A percentile compares a stretch with the other conserved stretches of the same genome.
Conservation (phyloP, 1,284 basidiomycete genomes). For the Salmacisia buchloeana region DNA sequence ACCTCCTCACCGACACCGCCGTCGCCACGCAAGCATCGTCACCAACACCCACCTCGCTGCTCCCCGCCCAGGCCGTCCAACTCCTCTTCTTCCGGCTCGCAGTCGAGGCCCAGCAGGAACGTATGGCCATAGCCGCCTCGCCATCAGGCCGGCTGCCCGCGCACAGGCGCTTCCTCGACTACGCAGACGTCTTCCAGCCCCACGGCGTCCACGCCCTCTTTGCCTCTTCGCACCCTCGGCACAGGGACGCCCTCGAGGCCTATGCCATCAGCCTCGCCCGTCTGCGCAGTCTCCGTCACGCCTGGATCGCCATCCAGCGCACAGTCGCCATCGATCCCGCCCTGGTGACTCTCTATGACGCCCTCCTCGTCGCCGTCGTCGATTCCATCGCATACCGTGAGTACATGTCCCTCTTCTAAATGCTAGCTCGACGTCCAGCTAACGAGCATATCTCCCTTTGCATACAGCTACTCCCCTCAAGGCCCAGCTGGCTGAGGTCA, state of each 20-base stretch:
- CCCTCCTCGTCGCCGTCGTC: not conserved
- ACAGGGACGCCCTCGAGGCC: not conserved
- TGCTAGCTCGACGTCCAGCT: not conserved
- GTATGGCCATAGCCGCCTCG: not conserved
- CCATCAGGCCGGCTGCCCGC: not conserved
- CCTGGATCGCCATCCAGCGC: not conserved
- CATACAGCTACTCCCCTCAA: not conserved
- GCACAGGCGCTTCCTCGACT: not conserved
- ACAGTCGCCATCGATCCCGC: not conserved
- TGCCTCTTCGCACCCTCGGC: not conserved
- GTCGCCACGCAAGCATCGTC: not conserved
- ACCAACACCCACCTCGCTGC: not conserved
- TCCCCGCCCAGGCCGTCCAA: not conserved
- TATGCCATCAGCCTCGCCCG: not conserved
- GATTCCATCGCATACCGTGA: not conserved
- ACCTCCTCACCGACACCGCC: not conserved
- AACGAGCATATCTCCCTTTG: not conserved
- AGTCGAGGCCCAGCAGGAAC: not conserved
- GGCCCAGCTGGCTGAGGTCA: not conserved
- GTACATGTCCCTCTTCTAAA: not conserved
- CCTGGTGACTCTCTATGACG: not conserved
- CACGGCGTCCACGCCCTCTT: not conserved
- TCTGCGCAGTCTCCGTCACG: not conserved
- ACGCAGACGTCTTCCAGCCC: not conserved
- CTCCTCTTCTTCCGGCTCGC: conserved; percentile 7